A percentile compares a stretch with the other conserved stretches of the same genome.
phyloP scores from a whole-genome alignment of 75 land plant species.

The Picea glauca region DNA sequence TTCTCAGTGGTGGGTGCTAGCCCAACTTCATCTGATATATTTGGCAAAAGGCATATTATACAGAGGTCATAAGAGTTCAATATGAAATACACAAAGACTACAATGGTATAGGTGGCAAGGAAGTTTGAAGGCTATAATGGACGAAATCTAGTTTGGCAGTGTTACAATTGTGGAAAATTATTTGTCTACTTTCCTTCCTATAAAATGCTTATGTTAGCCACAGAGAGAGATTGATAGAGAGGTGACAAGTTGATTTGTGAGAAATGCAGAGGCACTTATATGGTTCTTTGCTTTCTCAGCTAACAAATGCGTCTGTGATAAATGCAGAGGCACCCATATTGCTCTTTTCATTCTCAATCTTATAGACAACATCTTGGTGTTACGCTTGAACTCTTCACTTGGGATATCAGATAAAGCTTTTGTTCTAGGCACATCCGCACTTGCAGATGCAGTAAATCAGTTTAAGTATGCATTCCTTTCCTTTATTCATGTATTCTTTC shows the following conservation, averaged over 20 bases:
- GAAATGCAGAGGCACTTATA: no score
- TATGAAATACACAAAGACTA: no score
- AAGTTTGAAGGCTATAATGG: no score
- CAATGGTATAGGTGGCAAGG: no score
- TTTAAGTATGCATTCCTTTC: conserved; percentile 53
- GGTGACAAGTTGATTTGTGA: background rate
- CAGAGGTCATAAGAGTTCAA: no score
- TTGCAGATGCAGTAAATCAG: conserved; percentile 72
- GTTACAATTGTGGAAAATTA: no score
- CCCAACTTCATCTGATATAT: no score
- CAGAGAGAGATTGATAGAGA: background rate
- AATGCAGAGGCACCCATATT: conserved; percentile 60
- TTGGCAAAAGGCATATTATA: no score
- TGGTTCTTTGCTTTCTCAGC: no score
- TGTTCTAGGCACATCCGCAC: conserved; percentile 69
- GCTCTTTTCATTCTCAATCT: conserved; percentile 45
- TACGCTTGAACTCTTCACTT: conserved; percentile 25
- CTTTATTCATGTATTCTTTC: background rate
- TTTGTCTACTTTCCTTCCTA: background rate
- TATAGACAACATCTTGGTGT: conserved; percentile 53
- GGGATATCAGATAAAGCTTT: conserved; percentile 63
- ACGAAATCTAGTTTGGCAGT: no score
- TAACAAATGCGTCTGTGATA: no score
- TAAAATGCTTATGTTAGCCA: background rate
- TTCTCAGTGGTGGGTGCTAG: no score